phyloP scores from a whole-genome alignment of 495 filamentous ascomycete species.

The Stereocaulon alpinum region DNA sequence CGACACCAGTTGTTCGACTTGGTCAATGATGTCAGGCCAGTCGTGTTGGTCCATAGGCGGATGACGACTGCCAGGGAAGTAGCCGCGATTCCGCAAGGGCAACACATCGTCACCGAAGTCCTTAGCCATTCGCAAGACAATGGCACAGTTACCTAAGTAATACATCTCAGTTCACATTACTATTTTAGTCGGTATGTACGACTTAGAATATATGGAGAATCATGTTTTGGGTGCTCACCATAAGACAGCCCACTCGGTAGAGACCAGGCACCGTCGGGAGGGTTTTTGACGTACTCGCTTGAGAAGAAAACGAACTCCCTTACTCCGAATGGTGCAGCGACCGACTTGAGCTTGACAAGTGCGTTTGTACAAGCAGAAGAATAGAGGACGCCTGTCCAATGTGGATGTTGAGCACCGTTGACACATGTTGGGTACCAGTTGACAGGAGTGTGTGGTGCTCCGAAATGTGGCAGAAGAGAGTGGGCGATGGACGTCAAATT shows the following conservation, averaged over 20 bases:
- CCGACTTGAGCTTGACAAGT: neutral
- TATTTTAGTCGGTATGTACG: neutral
- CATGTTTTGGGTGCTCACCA: neutral
- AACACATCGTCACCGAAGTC: slow-evolving; percentile 9
- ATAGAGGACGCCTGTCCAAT: neutral
- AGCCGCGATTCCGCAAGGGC: neutral
- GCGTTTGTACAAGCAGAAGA: neutral
- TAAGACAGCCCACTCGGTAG: neutral
- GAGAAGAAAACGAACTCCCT: neutral
- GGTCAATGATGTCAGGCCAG: neutral
- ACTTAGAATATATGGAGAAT: too few species aligned
- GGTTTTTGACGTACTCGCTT: neutral
- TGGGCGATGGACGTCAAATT: neutral
- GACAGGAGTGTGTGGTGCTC: neutral
- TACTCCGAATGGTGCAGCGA: neutral
- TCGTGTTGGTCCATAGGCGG: neutral
- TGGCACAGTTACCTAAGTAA: neutral
- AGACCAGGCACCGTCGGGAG: neutral
- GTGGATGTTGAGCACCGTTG: neutral
- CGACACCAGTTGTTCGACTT: neutral
- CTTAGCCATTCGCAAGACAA: slow-evolving; percentile 1
- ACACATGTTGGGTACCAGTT: slow-evolving; percentile 3
- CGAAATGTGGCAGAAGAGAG: neutral
- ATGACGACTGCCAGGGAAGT: neutral
- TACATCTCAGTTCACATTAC: neutral